Conservation (phyloP, 371 early-diverging fungal species). For the Mortierella sp. region DNA sequence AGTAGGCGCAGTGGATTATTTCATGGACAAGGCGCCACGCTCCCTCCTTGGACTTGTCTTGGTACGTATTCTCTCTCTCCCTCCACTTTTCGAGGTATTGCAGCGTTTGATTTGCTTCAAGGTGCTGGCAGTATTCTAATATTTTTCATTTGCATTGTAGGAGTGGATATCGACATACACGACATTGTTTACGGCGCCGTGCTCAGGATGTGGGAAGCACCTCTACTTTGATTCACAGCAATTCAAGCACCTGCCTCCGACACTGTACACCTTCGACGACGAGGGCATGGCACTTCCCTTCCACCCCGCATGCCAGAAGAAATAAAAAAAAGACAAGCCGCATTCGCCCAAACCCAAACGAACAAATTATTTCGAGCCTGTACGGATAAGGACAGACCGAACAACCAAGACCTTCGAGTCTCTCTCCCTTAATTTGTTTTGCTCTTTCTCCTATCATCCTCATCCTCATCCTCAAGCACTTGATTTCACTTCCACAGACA, state of each 20-base stretch:
- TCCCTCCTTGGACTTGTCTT: constrained; percentile 41
- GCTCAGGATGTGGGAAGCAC: constrained; percentile 47
- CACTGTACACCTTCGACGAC: constrained; percentile 37
- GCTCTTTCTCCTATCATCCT: neutral
- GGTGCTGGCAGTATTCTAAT: neutral
- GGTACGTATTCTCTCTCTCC: constrained; percentile 10
- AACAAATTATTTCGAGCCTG: neutral
- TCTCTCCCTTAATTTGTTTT: neutral
- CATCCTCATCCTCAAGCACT: neutral
- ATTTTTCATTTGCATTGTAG: constrained; percentile 2
- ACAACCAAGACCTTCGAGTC: neutral
- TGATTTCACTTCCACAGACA: neutral
- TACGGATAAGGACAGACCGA: neutral
- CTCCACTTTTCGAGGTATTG: too few relatives aligned
- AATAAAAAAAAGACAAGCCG: neutral
- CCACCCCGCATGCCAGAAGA: constrained; percentile 27
- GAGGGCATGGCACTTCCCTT: constrained; percentile 21
- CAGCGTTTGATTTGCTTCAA: too few relatives aligned
- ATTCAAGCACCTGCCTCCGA: constrained; percentile 54
- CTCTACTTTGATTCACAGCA: constrained; percentile 55
- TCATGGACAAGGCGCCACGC: constrained; percentile 28
- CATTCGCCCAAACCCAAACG: neutral
- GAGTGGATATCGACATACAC: constrained; percentile 48
- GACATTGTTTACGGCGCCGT: constrained; percentile 46
- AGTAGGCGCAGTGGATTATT: constrained; percentile 46